A percentile compares a stretch with the other conserved stretches of the same genome.
phyloP scores from a whole-genome alignment of 1,284 basidiomycete genomes.

The Austroboletus niveus region DNA sequence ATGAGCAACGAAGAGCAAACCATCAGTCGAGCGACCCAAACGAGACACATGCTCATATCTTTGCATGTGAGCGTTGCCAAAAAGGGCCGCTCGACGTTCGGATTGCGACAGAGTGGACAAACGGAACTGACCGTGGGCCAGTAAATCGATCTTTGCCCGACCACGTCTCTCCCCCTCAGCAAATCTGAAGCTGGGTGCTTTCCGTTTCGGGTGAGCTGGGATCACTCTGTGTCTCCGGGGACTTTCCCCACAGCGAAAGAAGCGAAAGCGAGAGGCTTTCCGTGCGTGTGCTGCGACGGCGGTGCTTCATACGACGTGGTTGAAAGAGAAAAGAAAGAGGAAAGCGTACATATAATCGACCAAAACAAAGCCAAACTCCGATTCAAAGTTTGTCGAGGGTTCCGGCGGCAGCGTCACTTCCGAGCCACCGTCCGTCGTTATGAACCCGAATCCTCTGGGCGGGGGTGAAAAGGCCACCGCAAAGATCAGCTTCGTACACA shows the following conservation, averaged over 20 bases:
- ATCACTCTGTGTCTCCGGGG: constrained; percentile 78
- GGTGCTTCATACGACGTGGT: constrained; percentile 71
- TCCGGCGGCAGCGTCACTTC: too few relatives aligned
- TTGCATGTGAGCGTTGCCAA: constrained; percentile 50
- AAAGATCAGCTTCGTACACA: constrained; percentile 25
- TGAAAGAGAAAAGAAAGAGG: constrained; percentile 5
- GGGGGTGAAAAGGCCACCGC: constrained; percentile 15
- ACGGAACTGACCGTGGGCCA: constrained; percentile 34
- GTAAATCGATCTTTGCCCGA: constrained; percentile 47
- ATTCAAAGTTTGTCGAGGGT: constrained; percentile 13
- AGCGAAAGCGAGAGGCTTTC: constrained; percentile 45
- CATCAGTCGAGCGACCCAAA: constrained; percentile 41
- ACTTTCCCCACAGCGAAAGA: constrained; percentile 82
- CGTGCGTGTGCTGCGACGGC: constrained; percentile 80
- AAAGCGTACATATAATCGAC: not conserved
- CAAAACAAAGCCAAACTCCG: constrained; percentile 16
- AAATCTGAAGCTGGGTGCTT: constrained; percentile 71
- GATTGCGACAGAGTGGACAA: constrained; percentile 56
- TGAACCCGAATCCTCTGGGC: constrained; percentile 20
- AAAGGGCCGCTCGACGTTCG: constrained; percentile 35
- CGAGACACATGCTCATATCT: constrained; percentile 69
- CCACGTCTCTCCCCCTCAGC: constrained; percentile 46
- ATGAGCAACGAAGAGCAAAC: constrained; percentile 69
- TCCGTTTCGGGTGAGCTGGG: constrained; percentile 56
- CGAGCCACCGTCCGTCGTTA: not conserved